Evolutionary conservation across 305 asterid species (phyloP).

Genomic region (Nicotiana rustica): DNA sequence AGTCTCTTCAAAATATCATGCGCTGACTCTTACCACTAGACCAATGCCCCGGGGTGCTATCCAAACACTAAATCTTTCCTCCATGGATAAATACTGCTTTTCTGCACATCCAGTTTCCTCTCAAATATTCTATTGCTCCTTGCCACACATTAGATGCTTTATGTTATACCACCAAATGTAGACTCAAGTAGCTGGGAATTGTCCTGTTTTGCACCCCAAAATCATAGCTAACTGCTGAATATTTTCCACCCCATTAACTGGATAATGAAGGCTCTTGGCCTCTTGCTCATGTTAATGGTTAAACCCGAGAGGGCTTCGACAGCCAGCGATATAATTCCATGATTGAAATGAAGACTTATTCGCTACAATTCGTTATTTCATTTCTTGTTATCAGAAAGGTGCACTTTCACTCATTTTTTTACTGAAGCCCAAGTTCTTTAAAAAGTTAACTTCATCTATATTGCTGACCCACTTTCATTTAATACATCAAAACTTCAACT

Average conservation of each 20-base stretch:
- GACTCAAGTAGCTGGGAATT: not conserved
- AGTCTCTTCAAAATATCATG: conserved; percentile 8
- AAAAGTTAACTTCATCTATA: not conserved
- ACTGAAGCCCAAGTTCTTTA: not conserved
- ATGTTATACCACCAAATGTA: not conserved
- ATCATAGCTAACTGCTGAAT: conserved; percentile 8
- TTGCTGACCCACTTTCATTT: not conserved
- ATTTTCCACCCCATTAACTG: not conserved
- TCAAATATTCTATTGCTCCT: not conserved
- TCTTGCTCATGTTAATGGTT: not conserved
- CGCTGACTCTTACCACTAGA: not conserved
- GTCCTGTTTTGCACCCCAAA: conserved; percentile 3
- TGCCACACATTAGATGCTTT: not conserved
- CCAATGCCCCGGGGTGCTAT: not conserved
- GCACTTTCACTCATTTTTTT: not conserved
- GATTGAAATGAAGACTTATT: not conserved
- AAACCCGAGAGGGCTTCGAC: not conserved
- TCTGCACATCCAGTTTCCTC: not conserved
- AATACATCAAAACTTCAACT: not conserved
- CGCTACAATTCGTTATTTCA: not conserved
- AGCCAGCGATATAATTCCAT: not conserved
- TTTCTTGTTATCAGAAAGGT: not conserved
- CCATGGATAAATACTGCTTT: conserved; percentile 29
- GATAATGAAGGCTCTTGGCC: not conserved
- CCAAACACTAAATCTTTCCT: not conserved